Conservation (phyloP, 73 alveolate genomes). For the Paraurostyla sp. region DNA sequence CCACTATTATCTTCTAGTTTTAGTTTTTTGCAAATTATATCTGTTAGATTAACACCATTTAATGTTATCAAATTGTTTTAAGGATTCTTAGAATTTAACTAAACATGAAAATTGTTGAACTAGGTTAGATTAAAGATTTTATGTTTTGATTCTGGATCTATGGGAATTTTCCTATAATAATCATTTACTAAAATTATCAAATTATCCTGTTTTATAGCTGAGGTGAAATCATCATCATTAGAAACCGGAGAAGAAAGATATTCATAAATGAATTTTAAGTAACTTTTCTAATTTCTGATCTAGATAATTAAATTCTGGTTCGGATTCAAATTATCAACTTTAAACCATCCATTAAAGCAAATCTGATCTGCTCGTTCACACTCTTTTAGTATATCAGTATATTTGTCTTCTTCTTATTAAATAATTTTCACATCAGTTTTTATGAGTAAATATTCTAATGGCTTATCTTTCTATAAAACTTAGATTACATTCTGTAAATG, state of each 20-base stretch:
- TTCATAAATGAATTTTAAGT: conserved; percentile 22
- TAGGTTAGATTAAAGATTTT: not conserved
- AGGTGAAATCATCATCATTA: not conserved
- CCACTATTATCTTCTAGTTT: not conserved
- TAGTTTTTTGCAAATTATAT: not conserved
- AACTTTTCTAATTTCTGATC: not conserved
- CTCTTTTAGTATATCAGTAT: conserved; percentile 10
- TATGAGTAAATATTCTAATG: not conserved
- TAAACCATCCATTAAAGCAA: conserved; percentile 18
- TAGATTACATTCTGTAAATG: conserved; percentile 18
- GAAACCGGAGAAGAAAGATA: not conserved
- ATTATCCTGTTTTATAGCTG: not conserved
- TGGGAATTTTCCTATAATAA: conserved; percentile 16
- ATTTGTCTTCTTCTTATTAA: not conserved
- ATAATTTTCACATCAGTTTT: not conserved
- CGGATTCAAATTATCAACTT: not conserved
- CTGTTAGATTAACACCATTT: conserved; percentile 29
- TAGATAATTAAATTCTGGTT: not conserved
- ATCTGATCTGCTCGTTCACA: not conserved
- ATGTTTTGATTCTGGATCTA: not conserved
- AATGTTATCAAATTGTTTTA: not conserved
- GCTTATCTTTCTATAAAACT: not conserved
- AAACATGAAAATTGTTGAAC: not conserved
- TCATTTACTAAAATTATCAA: conserved; percentile 4
- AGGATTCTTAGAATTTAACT: not conserved